Conservation (phyloP, 2,329 filamentous ascomycete species). For the Colletotrichum plurivorum region DNA sequence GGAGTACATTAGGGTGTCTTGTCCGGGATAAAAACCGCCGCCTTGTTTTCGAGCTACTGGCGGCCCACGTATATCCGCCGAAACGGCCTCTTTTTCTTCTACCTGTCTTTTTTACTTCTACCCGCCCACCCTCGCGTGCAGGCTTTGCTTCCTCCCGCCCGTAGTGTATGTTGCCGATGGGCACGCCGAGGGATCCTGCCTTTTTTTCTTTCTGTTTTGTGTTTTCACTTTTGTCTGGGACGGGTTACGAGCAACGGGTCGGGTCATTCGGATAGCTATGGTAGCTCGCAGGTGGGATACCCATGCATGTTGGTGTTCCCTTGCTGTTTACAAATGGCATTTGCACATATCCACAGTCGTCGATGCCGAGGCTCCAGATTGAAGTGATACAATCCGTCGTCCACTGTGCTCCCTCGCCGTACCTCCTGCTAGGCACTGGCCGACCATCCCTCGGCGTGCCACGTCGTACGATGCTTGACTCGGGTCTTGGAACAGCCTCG, state of each 20-base stretch:
- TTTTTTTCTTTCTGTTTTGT: slow-evolving; percentile 10
- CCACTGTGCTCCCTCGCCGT: no score
- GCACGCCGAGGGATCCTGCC: slow-evolving; percentile 18
- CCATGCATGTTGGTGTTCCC: slow-evolving; percentile 35
- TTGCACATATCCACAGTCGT: slow-evolving; percentile 29
- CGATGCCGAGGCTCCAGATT: neutral
- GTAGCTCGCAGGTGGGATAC: slow-evolving; percentile 39
- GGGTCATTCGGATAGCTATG: slow-evolving; percentile 39
- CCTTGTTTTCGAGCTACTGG: slow-evolving; percentile 34
- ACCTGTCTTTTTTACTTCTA: slow-evolving; percentile 46
- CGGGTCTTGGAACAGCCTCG: no score
- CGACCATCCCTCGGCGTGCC: no score
- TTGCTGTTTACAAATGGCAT: slow-evolving; percentile 37
- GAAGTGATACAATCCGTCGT: neutral
- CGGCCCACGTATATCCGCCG: slow-evolving; percentile 40
- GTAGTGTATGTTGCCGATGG: slow-evolving; percentile 22
- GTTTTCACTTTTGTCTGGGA: slow-evolving; percentile 20
- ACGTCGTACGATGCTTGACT: no score
- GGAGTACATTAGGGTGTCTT: slow-evolving; percentile 53
- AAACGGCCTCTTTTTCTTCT: slow-evolving; percentile 47
- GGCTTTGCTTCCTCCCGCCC: slow-evolving; percentile 21
- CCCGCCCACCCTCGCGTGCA: slow-evolving; percentile 33
- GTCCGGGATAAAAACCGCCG: slow-evolving; percentile 39
- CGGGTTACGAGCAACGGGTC: slow-evolving; percentile 40
- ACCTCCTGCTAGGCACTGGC: no score